Conservation (phyloP, 495 filamentous ascomycete species). For the Tuber borchii region DNA sequence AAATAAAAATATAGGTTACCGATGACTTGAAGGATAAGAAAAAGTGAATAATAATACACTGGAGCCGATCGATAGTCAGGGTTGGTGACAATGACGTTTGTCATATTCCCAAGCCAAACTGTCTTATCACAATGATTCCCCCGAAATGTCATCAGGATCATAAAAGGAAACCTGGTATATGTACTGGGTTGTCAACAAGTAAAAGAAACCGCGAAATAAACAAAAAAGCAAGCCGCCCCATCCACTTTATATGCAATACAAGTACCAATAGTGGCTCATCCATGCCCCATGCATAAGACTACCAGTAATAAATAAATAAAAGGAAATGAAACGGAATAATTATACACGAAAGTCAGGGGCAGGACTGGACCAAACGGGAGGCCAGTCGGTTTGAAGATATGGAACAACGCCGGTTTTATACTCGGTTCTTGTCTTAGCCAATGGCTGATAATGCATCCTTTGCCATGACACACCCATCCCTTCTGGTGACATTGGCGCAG, state of each 20-base stretch:
- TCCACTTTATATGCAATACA: slow-evolving; percentile 33
- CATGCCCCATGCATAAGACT: slow-evolving; percentile 8
- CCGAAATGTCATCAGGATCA: slow-evolving; percentile 12
- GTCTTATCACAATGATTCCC: slow-evolving; percentile 22
- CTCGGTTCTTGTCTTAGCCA: slow-evolving; percentile 68
- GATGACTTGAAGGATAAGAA: slow-evolving; percentile 22
- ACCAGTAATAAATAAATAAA: slow-evolving; percentile 20
- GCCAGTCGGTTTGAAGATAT: slow-evolving; percentile 50
- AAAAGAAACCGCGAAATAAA: slow-evolving; percentile 22
- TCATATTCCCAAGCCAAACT: slow-evolving; percentile 11
- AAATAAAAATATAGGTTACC: slow-evolving; percentile 13
- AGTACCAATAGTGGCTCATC: not conserved
- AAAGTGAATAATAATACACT: slow-evolving; percentile 28
- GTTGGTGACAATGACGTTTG: not conserved
- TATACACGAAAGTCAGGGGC: slow-evolving; percentile 24
- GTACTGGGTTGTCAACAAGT: slow-evolving; percentile 8
- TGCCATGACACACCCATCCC: slow-evolving; percentile 62
- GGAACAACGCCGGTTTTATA: slow-evolving; percentile 76
- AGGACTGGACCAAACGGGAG: slow-evolving; percentile 31
- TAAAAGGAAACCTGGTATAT: slow-evolving; percentile 6
- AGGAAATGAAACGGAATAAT: slow-evolving; percentile 2
- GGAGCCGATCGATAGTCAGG: slow-evolving; percentile 14
- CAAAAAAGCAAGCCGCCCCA: slow-evolving; percentile 30
- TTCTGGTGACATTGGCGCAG: slow-evolving; percentile 71
- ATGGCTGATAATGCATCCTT: slow-evolving; percentile 94